Evolutionary conservation across 164 flowering plant genomes (phyloP).

Genomic region (Vitis cinerea): DNA sequence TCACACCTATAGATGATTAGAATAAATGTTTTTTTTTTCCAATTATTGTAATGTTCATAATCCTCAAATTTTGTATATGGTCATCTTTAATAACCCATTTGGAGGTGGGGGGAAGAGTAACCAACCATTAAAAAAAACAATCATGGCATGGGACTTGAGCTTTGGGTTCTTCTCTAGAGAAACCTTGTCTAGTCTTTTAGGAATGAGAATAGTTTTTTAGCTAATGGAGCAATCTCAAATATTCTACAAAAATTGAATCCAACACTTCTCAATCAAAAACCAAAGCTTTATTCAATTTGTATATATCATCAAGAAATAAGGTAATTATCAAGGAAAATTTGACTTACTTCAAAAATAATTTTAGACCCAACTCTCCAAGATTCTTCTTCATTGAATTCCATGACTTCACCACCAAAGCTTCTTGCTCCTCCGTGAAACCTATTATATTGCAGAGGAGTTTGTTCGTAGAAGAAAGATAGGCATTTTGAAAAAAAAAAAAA

Average conservation of each 20-base stretch:
- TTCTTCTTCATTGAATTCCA: slow-evolving; percentile 63
- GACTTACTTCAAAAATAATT: slow-evolving; percentile 53
- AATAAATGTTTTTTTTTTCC: no score
- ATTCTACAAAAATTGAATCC: slow-evolving; percentile 30
- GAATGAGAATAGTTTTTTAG: slow-evolving; percentile 65
- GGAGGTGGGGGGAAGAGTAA: slow-evolving; percentile 27
- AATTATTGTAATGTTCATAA: no score
- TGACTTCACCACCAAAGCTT: slow-evolving; percentile 65
- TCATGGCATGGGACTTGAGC: slow-evolving; percentile 22
- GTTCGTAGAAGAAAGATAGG: no score
- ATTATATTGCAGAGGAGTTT: not conserved
- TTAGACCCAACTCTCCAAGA: slow-evolving; percentile 48
- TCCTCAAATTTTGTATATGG: no score
- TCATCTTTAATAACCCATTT: no score
- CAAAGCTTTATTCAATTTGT: no score
- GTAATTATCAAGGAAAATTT: not conserved
- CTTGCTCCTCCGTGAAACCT: slow-evolving; percentile 56
- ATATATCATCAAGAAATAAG: not conserved
- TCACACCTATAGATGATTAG: no score
- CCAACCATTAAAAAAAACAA: no score
- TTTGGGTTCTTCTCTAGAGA: slow-evolving; percentile 61
- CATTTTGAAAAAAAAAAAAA: no score
- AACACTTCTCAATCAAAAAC: not conserved
- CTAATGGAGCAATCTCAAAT: slow-evolving; percentile 72
- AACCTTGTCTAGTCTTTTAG: slow-evolving; percentile 54